These are phyloP conservation scores for Xylaria digitata DNA, from an alignment of 2,329 filamentous ascomycete species.

Conservation along the genomic window DNA sequence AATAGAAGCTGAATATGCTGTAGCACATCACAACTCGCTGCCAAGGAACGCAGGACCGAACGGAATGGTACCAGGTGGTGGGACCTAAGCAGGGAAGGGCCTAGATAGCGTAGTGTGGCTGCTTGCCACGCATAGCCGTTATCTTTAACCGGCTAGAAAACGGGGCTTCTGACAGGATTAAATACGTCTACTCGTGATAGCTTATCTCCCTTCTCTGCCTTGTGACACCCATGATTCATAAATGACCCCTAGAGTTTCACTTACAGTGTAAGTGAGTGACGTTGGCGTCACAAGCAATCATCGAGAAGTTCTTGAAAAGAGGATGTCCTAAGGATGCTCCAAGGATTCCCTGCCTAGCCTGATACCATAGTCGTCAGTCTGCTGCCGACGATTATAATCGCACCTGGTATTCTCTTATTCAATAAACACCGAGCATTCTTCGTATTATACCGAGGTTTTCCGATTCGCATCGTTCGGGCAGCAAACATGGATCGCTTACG, in stretches of 20 bases:
- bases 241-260: conserved; percentile 25
- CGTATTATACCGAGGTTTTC: conserved; percentile 8
- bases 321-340: background rate
- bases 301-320: background rate
- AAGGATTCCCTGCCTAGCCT: background rate
- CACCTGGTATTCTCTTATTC: background rate
- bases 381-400: background rate
- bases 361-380: background rate
- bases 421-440: background rate
- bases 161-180: background rate
- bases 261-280: background rate
- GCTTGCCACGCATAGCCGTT: conserved; percentile 3
- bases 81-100: background rate
- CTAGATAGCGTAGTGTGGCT: background rate
- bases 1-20: background rate
- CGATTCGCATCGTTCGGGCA: conserved; percentile 11
- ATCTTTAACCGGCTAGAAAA: background rate
- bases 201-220: conserved; percentile 33
- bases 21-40: background rate
- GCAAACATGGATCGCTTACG: conserved; percentile 55
- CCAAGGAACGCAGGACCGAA: conserved; percentile 6
- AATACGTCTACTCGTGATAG: background rate
- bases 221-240: conserved; percentile 27
- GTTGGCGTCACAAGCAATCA: background rate
- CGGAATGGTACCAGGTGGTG: background rate